Evolutionary conservation across 2,329 filamentous ascomycete species (phyloP).

Genomic region (Penicillium palitans): DNA sequence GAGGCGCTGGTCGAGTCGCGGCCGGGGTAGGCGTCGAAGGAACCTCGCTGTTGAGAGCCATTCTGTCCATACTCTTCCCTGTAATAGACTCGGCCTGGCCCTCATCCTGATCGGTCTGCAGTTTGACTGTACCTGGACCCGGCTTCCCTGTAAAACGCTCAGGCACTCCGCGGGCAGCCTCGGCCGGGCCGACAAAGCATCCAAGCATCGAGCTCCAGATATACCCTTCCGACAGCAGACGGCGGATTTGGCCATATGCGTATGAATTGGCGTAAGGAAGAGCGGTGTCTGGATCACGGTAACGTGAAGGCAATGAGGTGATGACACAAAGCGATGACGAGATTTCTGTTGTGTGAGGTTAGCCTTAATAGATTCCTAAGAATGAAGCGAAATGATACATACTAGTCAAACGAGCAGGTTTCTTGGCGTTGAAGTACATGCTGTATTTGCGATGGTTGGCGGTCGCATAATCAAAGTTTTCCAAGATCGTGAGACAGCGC

Average conservation of each 20-base stretch:
- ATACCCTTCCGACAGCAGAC: slow-evolving; percentile 70
- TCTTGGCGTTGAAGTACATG: slow-evolving; percentile 58
- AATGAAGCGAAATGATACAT: slow-evolving; percentile 17
- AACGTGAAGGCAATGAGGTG: slow-evolving; percentile 76
- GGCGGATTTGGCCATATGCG: slow-evolving; percentile 76
- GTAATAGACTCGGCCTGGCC: slow-evolving; percentile 12
- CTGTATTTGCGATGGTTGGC: slow-evolving; percentile 56
- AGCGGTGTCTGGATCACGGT: slow-evolving; percentile 80
- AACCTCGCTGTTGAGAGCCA: background rate
- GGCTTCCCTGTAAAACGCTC: slow-evolving; percentile 61
- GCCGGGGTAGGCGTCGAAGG: slow-evolving; percentile 8
- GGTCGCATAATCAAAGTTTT: slow-evolving; percentile 58
- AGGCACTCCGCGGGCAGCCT: slow-evolving; percentile 71
- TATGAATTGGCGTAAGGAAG: slow-evolving; percentile 76
- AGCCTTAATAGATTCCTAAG: slow-evolving; percentile 5
- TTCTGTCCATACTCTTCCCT: background rate
- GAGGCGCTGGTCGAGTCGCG: background rate
- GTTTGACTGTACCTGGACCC: background rate
- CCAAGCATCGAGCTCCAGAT: slow-evolving; percentile 79
- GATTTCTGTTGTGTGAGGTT: slow-evolving; percentile 38
- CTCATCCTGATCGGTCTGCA: slow-evolving; percentile 6
- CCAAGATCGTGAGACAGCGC: slow-evolving; percentile 60
- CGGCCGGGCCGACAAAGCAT: slow-evolving; percentile 71
- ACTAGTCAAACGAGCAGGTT: slow-evolving; percentile 50
- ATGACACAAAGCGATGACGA: slow-evolving; percentile 69